phyloP scores from a whole-genome alignment of 129 eudicot genomes.

The sunflower (Helianthus annuus) region DNA sequence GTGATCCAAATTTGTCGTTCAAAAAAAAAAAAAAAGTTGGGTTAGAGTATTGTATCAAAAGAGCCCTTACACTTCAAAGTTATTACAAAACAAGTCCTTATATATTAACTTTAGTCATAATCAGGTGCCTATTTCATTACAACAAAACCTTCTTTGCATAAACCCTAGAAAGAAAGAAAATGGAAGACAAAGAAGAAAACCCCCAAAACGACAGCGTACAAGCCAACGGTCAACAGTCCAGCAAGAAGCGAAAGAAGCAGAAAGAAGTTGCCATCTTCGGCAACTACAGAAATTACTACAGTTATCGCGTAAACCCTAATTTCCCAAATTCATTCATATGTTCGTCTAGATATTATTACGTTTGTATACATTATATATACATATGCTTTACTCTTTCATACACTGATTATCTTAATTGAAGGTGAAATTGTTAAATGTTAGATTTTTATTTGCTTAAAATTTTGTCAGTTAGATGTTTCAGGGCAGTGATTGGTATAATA shows the following conservation, averaged over 20 bases:
- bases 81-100: too few relatives aligned
- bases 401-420: neutral
- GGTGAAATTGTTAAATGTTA: neutral
- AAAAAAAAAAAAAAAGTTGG: too few relatives aligned
- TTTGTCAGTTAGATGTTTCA: neutral
- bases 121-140: neutral
- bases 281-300: constrained; percentile 82
- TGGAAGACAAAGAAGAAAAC: constrained; percentile 20
- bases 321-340: neutral
- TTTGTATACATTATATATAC: neutral
- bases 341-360: neutral
- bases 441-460: neutral
- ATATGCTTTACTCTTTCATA: neutral
- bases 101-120: too few relatives aligned
- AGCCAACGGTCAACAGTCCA: constrained; percentile 15
- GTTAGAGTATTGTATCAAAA: too few relatives aligned
- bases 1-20: too few relatives aligned
- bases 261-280: constrained; percentile 83
- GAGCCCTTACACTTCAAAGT: too few relatives aligned
- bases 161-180: constrained; percentile 27
- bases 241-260: constrained; percentile 52
- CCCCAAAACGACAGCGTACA: constrained; percentile 13
- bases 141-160: constrained; percentile 18
- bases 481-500: neutral
- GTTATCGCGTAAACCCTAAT: constrained; percentile 65